Evolutionary conservation across 148 eudicot species (phyloP).

Genomic region (Gaultheria prostrata): DNA sequence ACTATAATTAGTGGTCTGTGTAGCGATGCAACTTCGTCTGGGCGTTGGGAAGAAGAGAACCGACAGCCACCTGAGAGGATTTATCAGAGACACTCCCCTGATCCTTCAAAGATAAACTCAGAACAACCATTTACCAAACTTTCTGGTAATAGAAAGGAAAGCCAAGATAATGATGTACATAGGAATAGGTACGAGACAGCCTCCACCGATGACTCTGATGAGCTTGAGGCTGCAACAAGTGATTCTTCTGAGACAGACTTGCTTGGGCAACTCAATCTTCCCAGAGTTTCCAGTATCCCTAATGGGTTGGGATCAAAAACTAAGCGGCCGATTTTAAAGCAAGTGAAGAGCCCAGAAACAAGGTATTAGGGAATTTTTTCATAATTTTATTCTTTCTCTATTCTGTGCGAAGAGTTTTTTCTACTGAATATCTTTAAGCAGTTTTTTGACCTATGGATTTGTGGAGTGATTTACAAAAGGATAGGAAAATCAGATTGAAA

Average conservation of each 20-base stretch:
- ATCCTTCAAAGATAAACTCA: constrained; percentile 26
- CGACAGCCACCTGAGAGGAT: constrained; percentile 30
- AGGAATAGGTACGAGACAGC: constrained; percentile 37
- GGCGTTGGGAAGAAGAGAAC: constrained; percentile 32
- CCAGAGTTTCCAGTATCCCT: constrained; percentile 44
- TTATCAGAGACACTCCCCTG: constrained; percentile 22
- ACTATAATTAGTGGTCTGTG: constrained; percentile 23
- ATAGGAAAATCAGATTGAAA: neutral
- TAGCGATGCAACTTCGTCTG: constrained; percentile 27
- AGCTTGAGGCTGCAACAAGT: constrained; percentile 61
- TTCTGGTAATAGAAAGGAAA: constrained; percentile 22
- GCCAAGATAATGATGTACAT: constrained; percentile 31
- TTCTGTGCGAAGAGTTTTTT: neutral
- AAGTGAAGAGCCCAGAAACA: constrained; percentile 46
- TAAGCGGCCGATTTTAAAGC: constrained; percentile 45
- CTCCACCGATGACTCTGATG: constrained; percentile 51
- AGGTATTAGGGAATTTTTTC: constrained; percentile 33
- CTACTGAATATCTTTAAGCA: neutral
- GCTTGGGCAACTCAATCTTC: constrained; percentile 33
- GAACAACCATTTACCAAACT: constrained; percentile 25
- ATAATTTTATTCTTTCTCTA: neutral
- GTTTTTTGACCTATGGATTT: neutral
- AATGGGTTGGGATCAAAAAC: constrained; percentile 43
- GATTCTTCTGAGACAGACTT: constrained; percentile 72
- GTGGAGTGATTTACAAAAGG: neutral